Evolutionary conservation across 306 rosid species (phyloP), one percentile per base, ranked within the genome.

Genomic region (Dryas drummondii): DNA sequence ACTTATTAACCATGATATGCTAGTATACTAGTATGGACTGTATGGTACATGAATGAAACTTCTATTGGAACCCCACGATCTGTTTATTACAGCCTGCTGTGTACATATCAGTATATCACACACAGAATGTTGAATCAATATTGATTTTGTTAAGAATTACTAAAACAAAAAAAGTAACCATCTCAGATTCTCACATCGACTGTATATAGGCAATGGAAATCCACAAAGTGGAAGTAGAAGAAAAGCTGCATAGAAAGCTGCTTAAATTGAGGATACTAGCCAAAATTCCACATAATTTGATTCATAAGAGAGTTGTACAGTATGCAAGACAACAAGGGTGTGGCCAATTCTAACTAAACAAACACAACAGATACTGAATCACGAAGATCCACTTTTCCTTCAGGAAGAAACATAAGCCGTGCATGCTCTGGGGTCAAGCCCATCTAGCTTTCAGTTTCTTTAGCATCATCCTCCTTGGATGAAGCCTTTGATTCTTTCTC

Each of bases 361-460:
- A 48, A 66, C 63, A 17, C 59, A 52, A 62, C 63, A 45, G 4
- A 59, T 13, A 14, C 42, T 55, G 45, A 27, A 4, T 45, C 50
- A 32, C 19, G 51, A 46, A 41, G 55, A 54, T 70, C 57, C 17
- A 82, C 67, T 66, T 46, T 64, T 49, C 68, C 54, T 16, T 15
- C 71, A 76, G 59, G 81, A 49, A 81, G 19, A 56, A 82, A 78
- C 74, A 74, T 61, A 9, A 52, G 64, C 46, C 50, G 78, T 14
- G 78, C 72, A 68, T 66, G 59, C 64, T 77, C 55, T 65, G 60
- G 68, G 7, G 51, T 5, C 26, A 75, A 53, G 56, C 55, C 53
- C 49, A 5, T 76, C 83, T 67, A 86, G 68, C 75, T 83, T 70
- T 83, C 85, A 73, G 76, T 70, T 83, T 75, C 81, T 84, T 82